phyloP scores from a whole-genome alignment of 2,329 filamentous ascomycete genomes.

The Xylaria sp. region DNA sequence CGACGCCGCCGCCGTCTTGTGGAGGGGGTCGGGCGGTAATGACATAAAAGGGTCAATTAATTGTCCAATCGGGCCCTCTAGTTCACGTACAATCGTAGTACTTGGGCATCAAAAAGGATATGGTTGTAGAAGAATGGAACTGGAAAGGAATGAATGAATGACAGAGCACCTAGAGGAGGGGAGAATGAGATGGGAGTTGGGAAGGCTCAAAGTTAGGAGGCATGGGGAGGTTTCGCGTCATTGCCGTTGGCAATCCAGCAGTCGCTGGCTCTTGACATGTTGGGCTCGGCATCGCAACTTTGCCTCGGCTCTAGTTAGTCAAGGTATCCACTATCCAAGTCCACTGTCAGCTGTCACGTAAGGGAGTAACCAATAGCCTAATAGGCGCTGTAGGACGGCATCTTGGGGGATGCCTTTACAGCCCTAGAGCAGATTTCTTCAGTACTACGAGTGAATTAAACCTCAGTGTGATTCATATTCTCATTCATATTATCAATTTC shows the following conservation, averaged over 20 bases:
- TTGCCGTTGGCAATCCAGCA: neutral
- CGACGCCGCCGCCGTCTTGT: slow-evolving; percentile 39
- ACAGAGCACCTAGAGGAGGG: neutral
- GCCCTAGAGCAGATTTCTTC: too few relatives aligned
- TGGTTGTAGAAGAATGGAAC: neutral
- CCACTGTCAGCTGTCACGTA: neutral
- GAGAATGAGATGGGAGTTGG: neutral
- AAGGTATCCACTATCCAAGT: neutral
- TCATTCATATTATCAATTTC: neutral
- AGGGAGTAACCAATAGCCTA: too few relatives aligned
- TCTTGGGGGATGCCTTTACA: too few relatives aligned
- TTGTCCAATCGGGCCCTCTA: neutral
- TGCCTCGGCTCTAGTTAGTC: slow-evolving; percentile 21
- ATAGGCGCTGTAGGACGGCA: too few relatives aligned
- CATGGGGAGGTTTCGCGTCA: slow-evolving; percentile 27
- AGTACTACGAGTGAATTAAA: too few relatives aligned
- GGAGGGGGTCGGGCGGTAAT: slow-evolving; percentile 39
- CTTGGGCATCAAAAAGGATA: neutral
- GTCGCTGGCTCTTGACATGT: neutral
- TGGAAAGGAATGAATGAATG: slow-evolving; percentile 28
- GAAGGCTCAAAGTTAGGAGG: neutral
- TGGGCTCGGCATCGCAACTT: neutral
- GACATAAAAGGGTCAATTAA: slow-evolving; percentile 37
- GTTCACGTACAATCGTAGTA: neutral
- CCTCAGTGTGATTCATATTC: neutral